Evolutionary conservation across 495 filamentous ascomycete genomes (phyloP).

Genomic region (Aspergillus coremiiformis): DNA sequence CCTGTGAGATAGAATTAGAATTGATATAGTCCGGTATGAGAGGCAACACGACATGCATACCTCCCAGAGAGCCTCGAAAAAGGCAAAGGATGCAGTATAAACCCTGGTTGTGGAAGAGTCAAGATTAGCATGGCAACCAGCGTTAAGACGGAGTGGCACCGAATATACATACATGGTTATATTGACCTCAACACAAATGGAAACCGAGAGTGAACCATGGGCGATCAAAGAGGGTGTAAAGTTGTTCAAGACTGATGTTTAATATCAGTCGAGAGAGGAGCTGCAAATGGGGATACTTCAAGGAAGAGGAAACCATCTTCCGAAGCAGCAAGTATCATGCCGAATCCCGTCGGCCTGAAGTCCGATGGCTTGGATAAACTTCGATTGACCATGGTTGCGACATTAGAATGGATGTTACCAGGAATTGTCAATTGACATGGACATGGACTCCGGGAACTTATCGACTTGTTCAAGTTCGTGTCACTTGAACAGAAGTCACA

Average conservation of each 20-base stretch:
- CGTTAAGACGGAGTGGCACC: neutral
- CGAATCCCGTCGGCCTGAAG: neutral
- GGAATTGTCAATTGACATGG: too few species aligned
- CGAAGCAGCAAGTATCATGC: neutral
- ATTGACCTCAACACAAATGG: neutral
- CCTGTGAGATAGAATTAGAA: constrained; percentile 35
- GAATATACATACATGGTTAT: constrained; percentile 5
- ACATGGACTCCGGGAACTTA: too few species aligned
- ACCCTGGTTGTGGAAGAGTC: constrained; percentile 19
- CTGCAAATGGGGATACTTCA: too few species aligned
- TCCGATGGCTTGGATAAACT: neutral
- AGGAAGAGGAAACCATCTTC: neutral
- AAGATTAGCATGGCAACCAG: neutral
- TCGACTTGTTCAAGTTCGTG: neutral
- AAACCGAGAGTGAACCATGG: neutral
- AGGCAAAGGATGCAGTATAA: constrained; percentile 76
- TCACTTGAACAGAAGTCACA: neutral
- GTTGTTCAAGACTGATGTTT: neutral
- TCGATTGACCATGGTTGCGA: neutral
- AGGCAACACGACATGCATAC: constrained; percentile 16
- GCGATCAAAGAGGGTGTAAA: neutral
- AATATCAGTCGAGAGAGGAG: too few species aligned
- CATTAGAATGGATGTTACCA: too few species aligned
- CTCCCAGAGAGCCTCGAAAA: constrained; percentile 92
- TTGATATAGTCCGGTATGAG: neutral